phyloP scores from a whole-genome alignment of 768 basidiomycete genomes.

The Boletus vinaceobasis region DNA sequence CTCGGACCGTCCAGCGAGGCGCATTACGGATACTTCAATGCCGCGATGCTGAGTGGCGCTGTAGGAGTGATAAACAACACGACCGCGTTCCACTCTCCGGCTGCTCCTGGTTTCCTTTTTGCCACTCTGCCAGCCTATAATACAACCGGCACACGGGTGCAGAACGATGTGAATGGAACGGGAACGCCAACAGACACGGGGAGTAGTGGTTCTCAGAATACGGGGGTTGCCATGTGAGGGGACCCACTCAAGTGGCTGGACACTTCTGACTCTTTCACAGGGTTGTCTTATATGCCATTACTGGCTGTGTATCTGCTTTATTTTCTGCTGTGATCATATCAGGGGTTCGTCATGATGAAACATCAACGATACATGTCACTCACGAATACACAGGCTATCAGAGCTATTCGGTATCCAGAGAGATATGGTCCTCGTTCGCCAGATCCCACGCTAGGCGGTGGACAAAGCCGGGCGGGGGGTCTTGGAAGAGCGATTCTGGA shows the following conservation, averaged over 20 bases:
- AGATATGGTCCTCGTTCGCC: constrained; percentile 77
- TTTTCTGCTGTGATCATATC: constrained; percentile 84
- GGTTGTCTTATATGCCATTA: constrained; percentile 85
- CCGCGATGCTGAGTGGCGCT: constrained; percentile 57
- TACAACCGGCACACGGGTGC: constrained; percentile 39
- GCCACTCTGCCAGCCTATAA: constrained; percentile 67
- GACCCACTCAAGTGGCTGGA: neutral
- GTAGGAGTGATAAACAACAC: constrained; percentile 41
- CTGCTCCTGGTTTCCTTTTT: constrained; percentile 60
- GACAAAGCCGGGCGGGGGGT: constrained; percentile 75
- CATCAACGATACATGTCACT: neutral
- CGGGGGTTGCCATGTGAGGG: constrained; percentile 74
- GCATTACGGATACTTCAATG: constrained; percentile 56
- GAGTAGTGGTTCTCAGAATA: constrained; percentile 33
- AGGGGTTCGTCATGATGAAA: constrained; percentile 51
- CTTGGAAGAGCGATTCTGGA: constrained; percentile 91
- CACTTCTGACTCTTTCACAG: constrained; percentile 29
- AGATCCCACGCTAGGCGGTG: constrained; percentile 26
- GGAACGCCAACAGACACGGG: constrained; percentile 10
- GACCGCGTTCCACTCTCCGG: constrained; percentile 40
- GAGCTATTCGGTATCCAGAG: constrained; percentile 87
- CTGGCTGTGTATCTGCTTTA: constrained; percentile 80
- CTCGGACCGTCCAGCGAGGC: constrained; percentile 49
- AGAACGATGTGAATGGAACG: constrained; percentile 20
- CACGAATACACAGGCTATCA: constrained; percentile 53